These are phyloP conservation scores for Monosporascus cannonballus DNA, from an alignment of 2,329 filamentous ascomycete genomes.

Conservation along the genomic window DNA sequence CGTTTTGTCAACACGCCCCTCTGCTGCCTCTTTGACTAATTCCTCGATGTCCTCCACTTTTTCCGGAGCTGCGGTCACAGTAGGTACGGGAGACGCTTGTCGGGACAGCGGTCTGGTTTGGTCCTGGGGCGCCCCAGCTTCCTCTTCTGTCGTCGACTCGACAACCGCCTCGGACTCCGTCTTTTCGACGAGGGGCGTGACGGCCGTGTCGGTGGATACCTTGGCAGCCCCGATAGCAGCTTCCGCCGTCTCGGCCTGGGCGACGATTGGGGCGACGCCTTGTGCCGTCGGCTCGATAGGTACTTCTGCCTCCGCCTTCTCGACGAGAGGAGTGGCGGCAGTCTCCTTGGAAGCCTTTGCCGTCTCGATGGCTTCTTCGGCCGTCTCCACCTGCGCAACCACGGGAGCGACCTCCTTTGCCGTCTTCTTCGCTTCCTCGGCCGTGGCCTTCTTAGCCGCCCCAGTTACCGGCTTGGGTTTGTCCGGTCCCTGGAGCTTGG, in stretches of 20 bases:
- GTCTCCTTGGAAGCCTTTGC: conserved; percentile 5
- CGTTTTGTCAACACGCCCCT: conserved; percentile 3
- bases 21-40: conserved; percentile 12
- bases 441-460: conserved; percentile 9
- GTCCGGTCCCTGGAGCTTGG: conserved; percentile 18
- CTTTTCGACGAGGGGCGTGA: conserved; percentile 11
- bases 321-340: conserved; percentile 4
- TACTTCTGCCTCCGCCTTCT: conserved; percentile 4
- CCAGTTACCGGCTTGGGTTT: conserved; percentile 17
- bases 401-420: conserved; percentile 20
- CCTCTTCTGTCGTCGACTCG: conserved; percentile 2
- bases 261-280: conserved; percentile 3
- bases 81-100: conserved; percentile 2
- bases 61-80: conserved; percentile 12
- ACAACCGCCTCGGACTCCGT: conserved; percentile 4
- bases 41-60: conserved; percentile 24
- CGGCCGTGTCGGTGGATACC: conserved; percentile 11
- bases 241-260: conserved; percentile 14
- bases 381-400: conserved; percentile 9
- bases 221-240: conserved; percentile 13
- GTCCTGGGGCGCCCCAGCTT: neutral
- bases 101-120: neutral
- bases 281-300: conserved; percentile 2
- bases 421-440: conserved; percentile 11
- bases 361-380: conserved; percentile 6